These are phyloP conservation scores for Leptodontidium sp. DNA, from an alignment of 2,329 filamentous ascomycete species.

Conservation along the genomic window DNA sequence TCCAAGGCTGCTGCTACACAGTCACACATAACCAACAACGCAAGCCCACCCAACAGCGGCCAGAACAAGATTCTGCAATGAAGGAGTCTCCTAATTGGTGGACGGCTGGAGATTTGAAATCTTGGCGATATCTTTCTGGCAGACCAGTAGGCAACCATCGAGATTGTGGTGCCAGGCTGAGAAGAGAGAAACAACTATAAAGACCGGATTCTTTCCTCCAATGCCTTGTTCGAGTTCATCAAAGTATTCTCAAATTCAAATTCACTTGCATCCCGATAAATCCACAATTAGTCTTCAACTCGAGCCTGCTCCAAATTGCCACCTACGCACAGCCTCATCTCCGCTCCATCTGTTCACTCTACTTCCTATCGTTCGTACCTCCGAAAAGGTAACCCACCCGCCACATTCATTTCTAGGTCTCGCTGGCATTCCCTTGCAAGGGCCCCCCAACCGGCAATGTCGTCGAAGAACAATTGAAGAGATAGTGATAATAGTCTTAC, in stretches of 20 bases:
- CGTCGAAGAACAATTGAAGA: neutral
- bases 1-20: neutral
- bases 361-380: neutral
- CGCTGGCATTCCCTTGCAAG: neutral
- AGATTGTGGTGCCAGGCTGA: neutral
- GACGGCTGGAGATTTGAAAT: neutral
- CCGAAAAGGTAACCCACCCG: neutral
- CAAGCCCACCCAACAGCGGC: neutral
- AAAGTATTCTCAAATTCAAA: neutral
- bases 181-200: neutral
- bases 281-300: neutral
- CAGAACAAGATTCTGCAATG: neutral
- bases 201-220: neutral
- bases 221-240: neutral
- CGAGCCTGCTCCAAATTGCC: neutral
- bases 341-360: neutral
- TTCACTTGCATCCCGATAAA: neutral
- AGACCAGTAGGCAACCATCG: too few species aligned
- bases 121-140: neutral
- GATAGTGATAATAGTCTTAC: constrained; percentile 5
- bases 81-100: neutral
- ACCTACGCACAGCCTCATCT: neutral
- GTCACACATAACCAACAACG: too few species aligned
- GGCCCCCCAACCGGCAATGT: neutral
- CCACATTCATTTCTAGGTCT: neutral